A percentile compares a stretch with the other conserved stretches of the same genome.
Evolutionary conservation across 2,329 filamentous ascomycete species (phyloP).

Genomic region (Colletotrichum viniferum): DNA sequence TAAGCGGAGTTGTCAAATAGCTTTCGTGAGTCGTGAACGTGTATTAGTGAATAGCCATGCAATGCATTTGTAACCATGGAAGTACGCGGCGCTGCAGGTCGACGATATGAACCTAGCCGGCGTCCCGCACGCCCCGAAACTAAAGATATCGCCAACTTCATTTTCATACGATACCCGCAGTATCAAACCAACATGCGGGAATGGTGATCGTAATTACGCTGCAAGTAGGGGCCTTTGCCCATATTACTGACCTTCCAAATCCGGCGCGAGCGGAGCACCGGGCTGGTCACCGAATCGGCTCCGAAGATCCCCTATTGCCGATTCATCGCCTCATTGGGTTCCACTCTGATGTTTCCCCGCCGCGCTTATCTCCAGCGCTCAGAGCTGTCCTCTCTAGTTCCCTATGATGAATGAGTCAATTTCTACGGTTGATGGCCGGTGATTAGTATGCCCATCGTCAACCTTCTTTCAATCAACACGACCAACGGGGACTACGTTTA

Average conservation of each 20-base stretch:
- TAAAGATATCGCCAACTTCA: not conserved
- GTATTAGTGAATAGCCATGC: not conserved
- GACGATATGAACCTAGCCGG: not conserved
- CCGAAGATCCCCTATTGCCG: not conserved
- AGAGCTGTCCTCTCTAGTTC: not conserved
- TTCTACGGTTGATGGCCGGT: not conserved
- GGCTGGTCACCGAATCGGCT: slow-evolving; percentile 6
- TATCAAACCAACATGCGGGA: not conserved
- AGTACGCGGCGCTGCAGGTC: not conserved
- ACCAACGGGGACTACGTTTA: fast-evolving
- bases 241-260: not conserved
- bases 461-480: not conserved
- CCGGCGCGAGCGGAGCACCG: not conserved
- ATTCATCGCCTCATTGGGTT: not conserved
- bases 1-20: not conserved
- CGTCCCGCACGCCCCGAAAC: not conserved
- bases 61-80: not conserved
- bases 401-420: not conserved
- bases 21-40: not conserved
- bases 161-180: not conserved
- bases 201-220: not conserved
- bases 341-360: slow-evolving; percentile 3
- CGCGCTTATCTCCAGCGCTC: not conserved
- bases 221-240: not conserved
- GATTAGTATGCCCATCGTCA: not conserved